These are phyloP conservation scores for Aspergillus caelatus DNA, from an alignment of 2,329 filamentous ascomycete species.

Conservation along the genomic window DNA sequence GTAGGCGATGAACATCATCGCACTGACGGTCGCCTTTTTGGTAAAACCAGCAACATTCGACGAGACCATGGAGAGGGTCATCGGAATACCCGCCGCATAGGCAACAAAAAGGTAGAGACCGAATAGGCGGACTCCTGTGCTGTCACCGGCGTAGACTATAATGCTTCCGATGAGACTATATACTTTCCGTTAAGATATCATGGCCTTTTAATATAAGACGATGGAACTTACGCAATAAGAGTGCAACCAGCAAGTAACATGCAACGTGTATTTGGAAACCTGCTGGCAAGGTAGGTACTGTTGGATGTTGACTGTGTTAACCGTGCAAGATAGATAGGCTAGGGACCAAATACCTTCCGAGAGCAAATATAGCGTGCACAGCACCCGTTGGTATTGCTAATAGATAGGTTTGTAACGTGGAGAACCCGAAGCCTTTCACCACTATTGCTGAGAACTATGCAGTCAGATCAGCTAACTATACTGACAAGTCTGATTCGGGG, in stretches of 20 bases:
- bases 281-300: neutral
- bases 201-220: neutral
- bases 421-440: neutral
- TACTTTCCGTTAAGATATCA: neutral
- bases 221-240: neutral
- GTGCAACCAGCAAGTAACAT: neutral
- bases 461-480: neutral
- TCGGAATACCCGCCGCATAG: neutral
- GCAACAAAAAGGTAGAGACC: neutral
- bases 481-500: neutral
- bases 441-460: neutral
- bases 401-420: neutral
- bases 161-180: neutral
- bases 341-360: neutral
- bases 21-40: neutral
- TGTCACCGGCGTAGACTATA: neutral
- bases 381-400: neutral
- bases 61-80: neutral
- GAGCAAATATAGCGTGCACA: neutral
- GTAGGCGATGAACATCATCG: neutral
- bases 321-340: neutral
- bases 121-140: neutral
- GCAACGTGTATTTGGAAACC: neutral
- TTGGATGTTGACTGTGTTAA: neutral
- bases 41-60: neutral